A percentile compares a stretch with the other conserved stretches of the same genome.
These are phyloP conservation scores for Angomonas deanei DNA, from an alignment of 208 protist genomes.

Conservation along the genomic window DNA sequence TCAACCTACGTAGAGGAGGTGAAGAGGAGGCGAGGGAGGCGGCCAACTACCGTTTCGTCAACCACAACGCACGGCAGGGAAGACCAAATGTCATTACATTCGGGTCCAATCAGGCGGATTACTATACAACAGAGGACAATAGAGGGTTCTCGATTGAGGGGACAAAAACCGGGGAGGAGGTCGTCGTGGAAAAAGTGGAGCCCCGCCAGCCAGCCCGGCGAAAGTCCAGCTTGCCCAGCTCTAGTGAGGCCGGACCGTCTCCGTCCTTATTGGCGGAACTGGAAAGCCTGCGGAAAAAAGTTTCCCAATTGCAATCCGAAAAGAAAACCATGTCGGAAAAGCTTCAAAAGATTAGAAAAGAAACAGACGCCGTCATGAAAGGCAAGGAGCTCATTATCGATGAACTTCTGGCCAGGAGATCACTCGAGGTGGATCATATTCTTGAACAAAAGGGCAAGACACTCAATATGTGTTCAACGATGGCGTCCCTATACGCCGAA, in stretches of 20 bases:
- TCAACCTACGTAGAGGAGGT: not conserved
- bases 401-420: not conserved
- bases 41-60: constrained; percentile 11
- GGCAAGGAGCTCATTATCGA: not conserved
- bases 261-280: constrained; percentile 9
- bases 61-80: constrained; percentile 13
- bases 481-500: not conserved
- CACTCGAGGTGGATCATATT: not conserved
- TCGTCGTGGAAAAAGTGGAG: constrained; percentile 15
- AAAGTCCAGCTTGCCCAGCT: not conserved
- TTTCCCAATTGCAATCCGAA: not conserved
- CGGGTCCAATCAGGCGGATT: constrained; percentile 11
- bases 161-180: constrained; percentile 63
- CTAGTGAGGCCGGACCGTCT: not conserved
- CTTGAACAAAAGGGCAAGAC: not conserved
- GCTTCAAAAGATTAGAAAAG: constrained; percentile 11
- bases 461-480: not conserved
- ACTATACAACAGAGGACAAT: not conserved
- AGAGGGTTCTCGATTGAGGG: constrained; percentile 42
- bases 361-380: constrained; percentile 5
- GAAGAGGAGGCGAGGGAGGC: not conserved
- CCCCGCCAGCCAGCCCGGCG: constrained; percentile 12
- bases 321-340: constrained; percentile 12
- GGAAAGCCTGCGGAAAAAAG: constrained; percentile 9
- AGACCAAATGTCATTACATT: constrained; percentile 26